Conservation (phyloP, 768 basidiomycete genomes). For the Boletus reticuloceps region DNA sequence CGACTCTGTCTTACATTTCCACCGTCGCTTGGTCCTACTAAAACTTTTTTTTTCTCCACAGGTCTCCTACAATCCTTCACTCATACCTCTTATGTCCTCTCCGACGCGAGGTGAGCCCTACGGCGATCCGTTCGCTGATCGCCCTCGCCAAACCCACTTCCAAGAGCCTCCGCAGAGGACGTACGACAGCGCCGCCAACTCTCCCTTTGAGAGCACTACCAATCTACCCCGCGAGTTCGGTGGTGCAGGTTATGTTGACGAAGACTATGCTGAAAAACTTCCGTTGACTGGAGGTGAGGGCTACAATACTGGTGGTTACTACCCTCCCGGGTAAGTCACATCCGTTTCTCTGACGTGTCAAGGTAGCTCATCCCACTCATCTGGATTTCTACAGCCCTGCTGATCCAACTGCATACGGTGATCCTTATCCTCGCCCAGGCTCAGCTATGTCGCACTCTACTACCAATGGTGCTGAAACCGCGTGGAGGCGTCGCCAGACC, state of each 20-base stretch:
- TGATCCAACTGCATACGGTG: constrained; percentile 63
- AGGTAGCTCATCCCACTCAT: constrained; percentile 1
- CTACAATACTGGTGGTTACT: constrained; percentile 58
- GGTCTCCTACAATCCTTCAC: neutral
- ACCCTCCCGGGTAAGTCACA: constrained; percentile 66
- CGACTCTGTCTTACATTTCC: constrained; percentile 7
- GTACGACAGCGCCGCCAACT: constrained; percentile 37
- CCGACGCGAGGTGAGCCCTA: constrained; percentile 35
- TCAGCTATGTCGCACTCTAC: constrained; percentile 50
- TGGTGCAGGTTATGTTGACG: constrained; percentile 49
- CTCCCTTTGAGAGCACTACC: constrained; percentile 57
- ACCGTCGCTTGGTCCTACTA: constrained; percentile 10
- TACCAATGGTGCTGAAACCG: constrained; percentile 56
- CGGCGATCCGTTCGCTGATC: constrained; percentile 73
- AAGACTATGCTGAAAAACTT: constrained; percentile 74
- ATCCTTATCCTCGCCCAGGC: constrained; percentile 57
- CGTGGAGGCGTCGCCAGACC: constrained; percentile 78
- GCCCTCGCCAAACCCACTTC: constrained; percentile 53
- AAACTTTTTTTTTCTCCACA: constrained; percentile 6
- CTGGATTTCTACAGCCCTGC: constrained; percentile 34
- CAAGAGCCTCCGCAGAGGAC: constrained; percentile 56
- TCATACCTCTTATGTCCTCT: constrained; percentile 23
- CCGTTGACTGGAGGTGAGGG: constrained; percentile 62
- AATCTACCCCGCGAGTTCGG: constrained; percentile 55
- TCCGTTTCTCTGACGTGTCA: neutral